phyloP scores from a whole-genome alignment of 371 early-diverging fungal genomes.

The Polyrhizophydium stewartii region DNA sequence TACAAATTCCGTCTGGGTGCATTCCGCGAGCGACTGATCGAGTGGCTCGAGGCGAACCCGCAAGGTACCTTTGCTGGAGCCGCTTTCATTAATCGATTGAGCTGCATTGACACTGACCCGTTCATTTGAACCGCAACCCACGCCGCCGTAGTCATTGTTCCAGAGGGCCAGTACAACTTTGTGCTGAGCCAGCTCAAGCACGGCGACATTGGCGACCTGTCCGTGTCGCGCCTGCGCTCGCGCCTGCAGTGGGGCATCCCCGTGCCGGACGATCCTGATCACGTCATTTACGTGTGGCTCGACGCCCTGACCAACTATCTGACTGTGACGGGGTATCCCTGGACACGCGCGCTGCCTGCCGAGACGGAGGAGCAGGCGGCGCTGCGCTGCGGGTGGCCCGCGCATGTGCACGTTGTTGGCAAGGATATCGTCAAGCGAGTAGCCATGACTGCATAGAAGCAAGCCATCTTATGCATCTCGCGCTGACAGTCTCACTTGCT shows the following conservation, averaged over 20 bases:
- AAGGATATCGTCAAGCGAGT: conserved; percentile 87
- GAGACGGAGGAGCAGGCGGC: not conserved
- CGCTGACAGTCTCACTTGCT: too few species aligned
- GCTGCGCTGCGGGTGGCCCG: conserved; percentile 59
- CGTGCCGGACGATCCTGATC: conserved; percentile 77
- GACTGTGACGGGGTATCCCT: conserved; percentile 82
- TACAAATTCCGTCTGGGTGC: conserved; percentile 82
- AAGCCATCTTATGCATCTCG: too few species aligned
- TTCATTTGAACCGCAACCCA: too few species aligned
- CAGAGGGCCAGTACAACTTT: conserved; percentile 56
- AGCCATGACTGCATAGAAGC: not conserved
- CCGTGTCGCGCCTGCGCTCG: conserved; percentile 76
- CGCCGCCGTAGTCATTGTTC: conserved; percentile 67
- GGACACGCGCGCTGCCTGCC: conserved; percentile 21
- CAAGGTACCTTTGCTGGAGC: conserved; percentile 16
- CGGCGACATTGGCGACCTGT: conserved; percentile 61
- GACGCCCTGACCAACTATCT: conserved; percentile 93
- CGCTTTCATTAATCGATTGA: not conserved
- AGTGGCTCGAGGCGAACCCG: conserved; percentile 68
- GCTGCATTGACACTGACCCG: too few species aligned
- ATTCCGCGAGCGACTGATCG: conserved; percentile 54
- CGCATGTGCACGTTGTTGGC: conserved; percentile 83
- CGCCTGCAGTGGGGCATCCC: conserved; percentile 90
- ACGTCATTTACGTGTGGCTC: conserved; percentile 96
- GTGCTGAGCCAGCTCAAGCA: conserved; percentile 28